A percentile compares a stretch with the other conserved stretches of the same genome.
Conservation (phyloP, 2,329 filamentous ascomycete species). For the Chaetomium sp. region DNA sequence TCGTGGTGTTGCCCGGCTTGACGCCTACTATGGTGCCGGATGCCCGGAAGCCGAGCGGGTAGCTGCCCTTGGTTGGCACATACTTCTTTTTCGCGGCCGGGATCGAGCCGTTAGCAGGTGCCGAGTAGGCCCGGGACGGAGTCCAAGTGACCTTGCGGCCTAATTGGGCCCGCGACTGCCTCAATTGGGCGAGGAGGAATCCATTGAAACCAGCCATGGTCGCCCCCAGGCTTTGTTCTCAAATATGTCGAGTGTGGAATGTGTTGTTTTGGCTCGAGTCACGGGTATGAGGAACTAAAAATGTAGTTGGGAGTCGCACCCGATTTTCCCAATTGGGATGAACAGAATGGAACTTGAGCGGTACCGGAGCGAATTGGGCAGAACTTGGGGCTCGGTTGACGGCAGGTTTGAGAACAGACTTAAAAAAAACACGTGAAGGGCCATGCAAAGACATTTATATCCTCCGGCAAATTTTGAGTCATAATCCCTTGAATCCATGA, state of each 20-base stretch:
- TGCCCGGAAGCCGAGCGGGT: slow-evolving; percentile 82
- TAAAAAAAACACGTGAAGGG: too few relatives aligned
- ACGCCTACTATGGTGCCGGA: slow-evolving; percentile 88
- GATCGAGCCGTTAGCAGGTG: slow-evolving; percentile 51
- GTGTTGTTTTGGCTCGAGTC: slow-evolving; percentile 1
- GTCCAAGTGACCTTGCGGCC: slow-evolving; percentile 11
- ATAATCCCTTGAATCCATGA: background rate
- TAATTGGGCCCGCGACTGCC: slow-evolving; percentile 21
- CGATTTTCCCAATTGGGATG: background rate
- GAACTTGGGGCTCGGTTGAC: too few relatives aligned
- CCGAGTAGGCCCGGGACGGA: slow-evolving; percentile 48
- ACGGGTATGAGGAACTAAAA: slow-evolving; percentile 1
- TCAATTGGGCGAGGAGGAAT: slow-evolving; percentile 21
- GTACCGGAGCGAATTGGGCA: slow-evolving; percentile 10
- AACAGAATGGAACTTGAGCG: slow-evolving; percentile 1
- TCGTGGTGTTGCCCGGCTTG: slow-evolving; percentile 84
- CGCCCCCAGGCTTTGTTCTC: slow-evolving; percentile 3
- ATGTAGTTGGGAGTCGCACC: slow-evolving; percentile 3
- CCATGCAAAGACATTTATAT: background rate
- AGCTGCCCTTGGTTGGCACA: slow-evolving; percentile 75
- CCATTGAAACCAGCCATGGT: slow-evolving; percentile 21
- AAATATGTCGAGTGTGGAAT: background rate
- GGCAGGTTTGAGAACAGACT: too few relatives aligned
- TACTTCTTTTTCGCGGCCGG: slow-evolving; percentile 84
- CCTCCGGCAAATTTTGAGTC: background rate